These are phyloP conservation scores for Fomitopsis schrenkii DNA, from an alignment of 1,284 basidiomycete species.

Conservation along the genomic window DNA sequence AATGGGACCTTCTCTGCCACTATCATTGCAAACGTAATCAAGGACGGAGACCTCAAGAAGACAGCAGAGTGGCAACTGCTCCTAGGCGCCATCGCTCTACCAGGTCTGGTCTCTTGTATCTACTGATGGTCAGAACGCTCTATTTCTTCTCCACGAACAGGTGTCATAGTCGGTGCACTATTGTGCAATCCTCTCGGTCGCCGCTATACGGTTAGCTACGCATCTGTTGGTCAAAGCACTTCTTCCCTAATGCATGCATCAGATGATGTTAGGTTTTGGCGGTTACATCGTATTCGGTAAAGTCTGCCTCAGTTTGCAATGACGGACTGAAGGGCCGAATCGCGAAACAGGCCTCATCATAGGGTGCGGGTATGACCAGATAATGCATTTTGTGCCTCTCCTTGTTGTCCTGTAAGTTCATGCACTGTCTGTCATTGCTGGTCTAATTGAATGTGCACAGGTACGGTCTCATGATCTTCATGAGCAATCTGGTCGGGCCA, in stretches of 20 bases:
- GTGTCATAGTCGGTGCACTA: constrained; percentile 53
- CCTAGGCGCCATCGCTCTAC: constrained; percentile 63
- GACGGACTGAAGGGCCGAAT: not conserved
- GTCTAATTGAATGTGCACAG: constrained; percentile 43
- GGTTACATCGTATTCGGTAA: constrained; percentile 3
- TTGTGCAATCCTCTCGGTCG: constrained; percentile 64
- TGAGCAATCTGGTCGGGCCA: constrained; percentile 53
- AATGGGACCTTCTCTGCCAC: constrained; percentile 64
- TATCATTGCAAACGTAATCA: constrained; percentile 57
- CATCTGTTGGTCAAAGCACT: not conserved
- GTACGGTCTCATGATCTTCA: constrained; percentile 65
- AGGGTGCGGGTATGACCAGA: constrained; percentile 1
- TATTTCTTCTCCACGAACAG: constrained; percentile 6
- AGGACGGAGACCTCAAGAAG: constrained; percentile 47
- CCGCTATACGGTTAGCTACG: constrained; percentile 48
- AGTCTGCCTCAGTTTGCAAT: not conserved
- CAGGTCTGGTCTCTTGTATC: constrained; percentile 36
- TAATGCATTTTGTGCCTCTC: constrained; percentile 1
- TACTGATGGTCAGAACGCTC: too few species aligned
- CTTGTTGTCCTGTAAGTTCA: constrained; percentile 5
- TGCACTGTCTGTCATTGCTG: constrained; percentile 27
- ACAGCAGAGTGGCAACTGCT: constrained; percentile 76
- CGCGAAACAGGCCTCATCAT: constrained; percentile 1
- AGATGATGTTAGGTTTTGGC: constrained; percentile 6
- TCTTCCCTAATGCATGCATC: not conserved